phyloP scores from a whole-genome alignment of 768 basidiomycete genomes.

The Clitopilus hobsonii region DNA sequence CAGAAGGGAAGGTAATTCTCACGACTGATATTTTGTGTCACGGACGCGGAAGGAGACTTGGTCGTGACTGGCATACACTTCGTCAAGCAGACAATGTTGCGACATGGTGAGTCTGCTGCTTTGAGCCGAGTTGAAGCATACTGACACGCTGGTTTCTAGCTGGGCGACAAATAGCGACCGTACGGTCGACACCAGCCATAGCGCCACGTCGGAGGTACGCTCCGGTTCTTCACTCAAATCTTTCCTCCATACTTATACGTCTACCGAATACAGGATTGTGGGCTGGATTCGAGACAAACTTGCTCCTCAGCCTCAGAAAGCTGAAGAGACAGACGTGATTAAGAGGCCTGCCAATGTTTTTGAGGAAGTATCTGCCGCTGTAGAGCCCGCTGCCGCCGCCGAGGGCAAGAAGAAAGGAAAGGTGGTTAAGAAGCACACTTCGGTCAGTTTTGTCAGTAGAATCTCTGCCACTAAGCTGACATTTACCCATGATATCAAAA shows the following conservation, averaged over 20 bases:
- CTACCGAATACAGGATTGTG: neutral
- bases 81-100: neutral
- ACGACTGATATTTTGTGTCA: neutral
- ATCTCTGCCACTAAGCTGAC: neutral
- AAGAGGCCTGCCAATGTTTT: neutral
- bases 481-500: slow-evolving; percentile 23
- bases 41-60: neutral
- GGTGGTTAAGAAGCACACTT: neutral
- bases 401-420: slow-evolving; percentile 3
- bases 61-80: neutral
- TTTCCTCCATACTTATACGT: neutral
- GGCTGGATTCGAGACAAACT: neutral
- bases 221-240: neutral
- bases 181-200: neutral
- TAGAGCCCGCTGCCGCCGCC: neutral
- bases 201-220: neutral
- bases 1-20: slow-evolving; percentile 3
- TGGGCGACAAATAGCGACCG: neutral
- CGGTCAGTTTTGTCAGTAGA: neutral
- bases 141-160: neutral
- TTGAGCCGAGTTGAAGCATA: neutral
- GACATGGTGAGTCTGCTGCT: neutral
- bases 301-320: neutral
- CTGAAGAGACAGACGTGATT: neutral
- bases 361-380: neutral